Base-by-base conservation (phyloP, 2,329 filamentous ascomycete genomes). In the Curvularia spicifera region DNA sequence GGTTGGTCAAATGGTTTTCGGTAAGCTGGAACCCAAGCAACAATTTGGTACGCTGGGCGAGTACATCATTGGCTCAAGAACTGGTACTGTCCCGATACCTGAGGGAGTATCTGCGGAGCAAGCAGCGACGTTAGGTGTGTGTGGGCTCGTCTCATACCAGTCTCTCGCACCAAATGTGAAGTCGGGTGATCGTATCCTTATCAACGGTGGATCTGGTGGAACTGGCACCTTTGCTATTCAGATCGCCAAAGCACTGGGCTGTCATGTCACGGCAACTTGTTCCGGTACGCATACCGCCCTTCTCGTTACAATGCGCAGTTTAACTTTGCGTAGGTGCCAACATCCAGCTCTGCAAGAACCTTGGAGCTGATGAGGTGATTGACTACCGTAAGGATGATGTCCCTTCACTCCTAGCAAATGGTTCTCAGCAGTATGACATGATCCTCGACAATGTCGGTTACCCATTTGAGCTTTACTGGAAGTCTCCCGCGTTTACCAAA, bases 181-280 rank as follows among this genome's bases (percentile, higher is more conserved):
- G 58, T 28, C 28, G 1, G 76, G 76, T 13, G 78, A 82, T 53
- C 81, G 79, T 59, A 78, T 89, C 12, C 83, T 89, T 63, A 81
- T 89, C 66, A 89, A 89, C 65, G 87, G 85, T 13, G 86, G 86
- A 0, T 84, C 81, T 15, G 87, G 87, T 13, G 87, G 87, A 0
- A 82, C 80, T 2, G 87, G 87, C 0, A 81, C 81, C 0, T 88
- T 83, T 60, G 83, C 80, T 1, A 84, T 89, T 49, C 87, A 89
- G 70, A 81, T 89, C 53, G 87, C 86, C 4, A 88, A 87, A 69
- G 76, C 78, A 0, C 65, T 85, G 6, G 86, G 86, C 0, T 85
- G 83, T 64, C 74, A 82, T 60, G 86, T 89, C 29, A 84, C 82
- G 2, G 77, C 79, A 4, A 82, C 81, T 2, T 89, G 87, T 66